Evolutionary conservation across 495 filamentous ascomycete species (phyloP).

Genomic region (Talaromyces liani): DNA sequence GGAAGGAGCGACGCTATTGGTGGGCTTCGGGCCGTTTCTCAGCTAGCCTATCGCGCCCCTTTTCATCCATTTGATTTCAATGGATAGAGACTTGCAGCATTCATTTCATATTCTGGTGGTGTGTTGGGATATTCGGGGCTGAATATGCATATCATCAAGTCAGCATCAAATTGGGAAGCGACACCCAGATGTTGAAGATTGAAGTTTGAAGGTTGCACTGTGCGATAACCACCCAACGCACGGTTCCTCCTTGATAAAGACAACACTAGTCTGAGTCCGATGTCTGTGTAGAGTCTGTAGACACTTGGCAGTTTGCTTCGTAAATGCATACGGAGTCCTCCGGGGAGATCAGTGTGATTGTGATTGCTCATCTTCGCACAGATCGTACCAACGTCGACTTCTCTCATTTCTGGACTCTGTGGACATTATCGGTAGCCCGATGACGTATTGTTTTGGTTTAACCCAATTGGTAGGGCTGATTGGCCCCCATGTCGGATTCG

Average conservation of each 20-base stretch:
- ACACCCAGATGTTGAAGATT: background rate
- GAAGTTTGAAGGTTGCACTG: background rate
- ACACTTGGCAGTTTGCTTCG: background rate
- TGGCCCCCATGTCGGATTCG: background rate
- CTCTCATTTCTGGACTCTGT: background rate
- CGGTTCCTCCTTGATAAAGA: background rate
- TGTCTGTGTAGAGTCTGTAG: background rate
- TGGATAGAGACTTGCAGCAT: background rate
- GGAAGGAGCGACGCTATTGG: background rate
- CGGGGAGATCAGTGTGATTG: background rate
- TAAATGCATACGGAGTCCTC: background rate
- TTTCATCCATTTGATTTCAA: background rate
- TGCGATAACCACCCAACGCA: background rate
- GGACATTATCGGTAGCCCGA: background rate
- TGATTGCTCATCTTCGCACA: background rate
- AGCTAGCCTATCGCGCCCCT: background rate
- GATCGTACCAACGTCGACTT: background rate
- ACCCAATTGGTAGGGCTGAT: background rate
- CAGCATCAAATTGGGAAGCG: background rate
- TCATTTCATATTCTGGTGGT: background rate
- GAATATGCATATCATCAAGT: background rate
- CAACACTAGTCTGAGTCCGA: background rate
- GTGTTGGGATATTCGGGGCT: background rate
- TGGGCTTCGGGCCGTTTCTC: background rate
- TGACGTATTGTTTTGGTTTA: background rate